phyloP scores from a whole-genome alignment of 495 filamentous ascomycete genomes.

The Podospora comata region DNA sequence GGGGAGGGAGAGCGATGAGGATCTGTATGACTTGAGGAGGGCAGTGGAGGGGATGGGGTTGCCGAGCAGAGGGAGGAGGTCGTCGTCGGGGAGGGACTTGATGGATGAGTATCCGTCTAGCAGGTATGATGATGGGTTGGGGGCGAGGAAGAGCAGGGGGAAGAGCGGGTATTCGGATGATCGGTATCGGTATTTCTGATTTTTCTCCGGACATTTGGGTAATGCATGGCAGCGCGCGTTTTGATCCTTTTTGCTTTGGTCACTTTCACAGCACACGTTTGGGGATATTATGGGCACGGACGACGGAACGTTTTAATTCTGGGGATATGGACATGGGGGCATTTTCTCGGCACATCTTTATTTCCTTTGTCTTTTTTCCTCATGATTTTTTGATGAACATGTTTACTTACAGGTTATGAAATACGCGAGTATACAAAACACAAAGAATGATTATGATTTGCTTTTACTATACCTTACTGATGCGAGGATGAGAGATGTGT shows the following conservation, averaged over 20 bases:
- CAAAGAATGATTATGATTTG: background rate
- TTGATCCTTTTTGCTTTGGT: background rate
- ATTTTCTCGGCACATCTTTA: background rate
- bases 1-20: conserved; percentile 16
- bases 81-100: background rate
- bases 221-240: background rate
- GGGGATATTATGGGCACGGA: background rate
- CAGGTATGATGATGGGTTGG: background rate
- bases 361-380: conserved; percentile 2
- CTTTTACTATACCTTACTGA: background rate
- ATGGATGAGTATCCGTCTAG: background rate
- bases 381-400: background rate
- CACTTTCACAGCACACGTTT: background rate
- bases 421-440: background rate
- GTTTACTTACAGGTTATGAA: background rate
- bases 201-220: background rate
- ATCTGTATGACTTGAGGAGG: conserved; percentile 25
- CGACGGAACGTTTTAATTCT: background rate
- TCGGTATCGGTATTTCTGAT: conserved; percentile 12
- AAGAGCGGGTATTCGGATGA: background rate
- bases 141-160: background rate
- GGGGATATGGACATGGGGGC: background rate
- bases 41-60: conserved; percentile 30
- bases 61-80: conserved; percentile 4
- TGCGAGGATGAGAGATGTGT: background rate